These are phyloP conservation scores for Haplosporangium sp. DNA, from an alignment of 371 early-diverging fungal species.

Conservation along the genomic window DNA sequence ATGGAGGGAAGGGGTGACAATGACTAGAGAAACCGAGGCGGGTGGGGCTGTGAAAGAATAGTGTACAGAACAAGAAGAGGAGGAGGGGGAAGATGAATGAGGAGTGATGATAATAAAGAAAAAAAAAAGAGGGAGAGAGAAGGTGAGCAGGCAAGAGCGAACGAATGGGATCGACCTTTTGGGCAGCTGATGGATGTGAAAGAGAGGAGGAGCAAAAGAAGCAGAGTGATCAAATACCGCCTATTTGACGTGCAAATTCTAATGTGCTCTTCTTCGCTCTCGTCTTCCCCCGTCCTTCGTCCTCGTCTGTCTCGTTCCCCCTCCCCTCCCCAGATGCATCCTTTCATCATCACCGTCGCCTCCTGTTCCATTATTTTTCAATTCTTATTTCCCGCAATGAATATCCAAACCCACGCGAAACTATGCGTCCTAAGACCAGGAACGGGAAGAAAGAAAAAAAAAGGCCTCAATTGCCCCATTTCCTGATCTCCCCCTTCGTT, in stretches of 20 bases:
- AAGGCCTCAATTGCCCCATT: too few species aligned
- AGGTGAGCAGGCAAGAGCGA: conserved; percentile 5
- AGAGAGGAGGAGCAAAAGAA: neutral
- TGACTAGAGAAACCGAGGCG: conserved; percentile 9
- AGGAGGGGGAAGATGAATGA: conserved; percentile 11
- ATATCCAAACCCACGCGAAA: neutral
- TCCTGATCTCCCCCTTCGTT: too few species aligned
- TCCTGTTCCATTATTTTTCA: too few species aligned
- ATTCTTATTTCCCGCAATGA: neutral
- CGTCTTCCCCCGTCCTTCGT: neutral
- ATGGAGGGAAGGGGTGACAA: conserved; percentile 6
- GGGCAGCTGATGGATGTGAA: neutral
- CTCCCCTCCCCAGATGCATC: neutral
- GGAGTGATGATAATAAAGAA: conserved; percentile 15
- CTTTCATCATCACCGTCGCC: conserved; percentile 7
- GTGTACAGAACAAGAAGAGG: conserved; percentile 4
- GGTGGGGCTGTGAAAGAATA: conserved; percentile 6
- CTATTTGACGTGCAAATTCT: too few species aligned
- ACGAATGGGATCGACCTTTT: neutral
- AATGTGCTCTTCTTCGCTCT: too few species aligned
- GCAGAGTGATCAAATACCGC: too few species aligned
- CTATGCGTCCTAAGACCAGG: too few species aligned
- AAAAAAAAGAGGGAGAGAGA: conserved; percentile 6
- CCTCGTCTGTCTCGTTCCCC: neutral
- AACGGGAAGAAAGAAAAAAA: too few species aligned